These are phyloP conservation scores for Komagataella populi DNA, from an alignment of 805 yeast genomes.

Conservation along the genomic window DNA sequence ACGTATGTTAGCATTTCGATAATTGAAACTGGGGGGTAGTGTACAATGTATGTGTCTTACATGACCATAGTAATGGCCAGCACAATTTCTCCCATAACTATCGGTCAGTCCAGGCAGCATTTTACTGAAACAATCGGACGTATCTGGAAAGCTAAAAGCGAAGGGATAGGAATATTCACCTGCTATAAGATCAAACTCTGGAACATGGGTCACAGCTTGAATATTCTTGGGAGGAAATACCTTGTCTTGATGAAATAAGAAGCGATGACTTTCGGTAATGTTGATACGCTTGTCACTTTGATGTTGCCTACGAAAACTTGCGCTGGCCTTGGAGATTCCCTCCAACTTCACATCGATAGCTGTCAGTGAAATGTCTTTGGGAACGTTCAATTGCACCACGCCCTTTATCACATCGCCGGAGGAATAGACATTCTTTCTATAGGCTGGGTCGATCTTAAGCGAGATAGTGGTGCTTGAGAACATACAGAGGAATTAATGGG, in stretches of 20 bases:
- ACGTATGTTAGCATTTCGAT: constrained; percentile 22
- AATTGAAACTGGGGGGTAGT: constrained; percentile 15
- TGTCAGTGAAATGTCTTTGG: constrained; percentile 27
- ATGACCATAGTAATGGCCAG: constrained; percentile 1
- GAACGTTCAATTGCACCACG: constrained; percentile 21
- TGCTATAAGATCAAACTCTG: constrained; percentile 32
- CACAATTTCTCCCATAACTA: neutral
- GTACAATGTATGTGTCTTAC: constrained; percentile 12
- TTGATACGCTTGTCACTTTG: constrained; percentile 1
- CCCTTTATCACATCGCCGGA: constrained; percentile 26
- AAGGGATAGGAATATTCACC: constrained; percentile 39
- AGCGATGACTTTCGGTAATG: constrained; percentile 25
- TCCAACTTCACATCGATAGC: constrained; percentile 38
- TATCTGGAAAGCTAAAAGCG: constrained; percentile 27
- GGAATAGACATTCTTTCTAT: neutral
- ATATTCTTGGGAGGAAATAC: constrained; percentile 41
- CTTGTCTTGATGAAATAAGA: constrained; percentile 32
- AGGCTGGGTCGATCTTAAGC: neutral
- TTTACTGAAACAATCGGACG: constrained; percentile 20
- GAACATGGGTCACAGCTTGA: constrained; percentile 25
- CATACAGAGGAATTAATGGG: neutral
- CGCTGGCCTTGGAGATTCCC: constrained; percentile 23
- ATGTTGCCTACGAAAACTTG: constrained; percentile 4
- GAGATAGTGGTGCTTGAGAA: neutral
- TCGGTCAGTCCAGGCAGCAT: constrained; percentile 2